phyloP scores from a whole-genome alignment of 208 protist species.

The Wallacemonas sp. region DNA sequence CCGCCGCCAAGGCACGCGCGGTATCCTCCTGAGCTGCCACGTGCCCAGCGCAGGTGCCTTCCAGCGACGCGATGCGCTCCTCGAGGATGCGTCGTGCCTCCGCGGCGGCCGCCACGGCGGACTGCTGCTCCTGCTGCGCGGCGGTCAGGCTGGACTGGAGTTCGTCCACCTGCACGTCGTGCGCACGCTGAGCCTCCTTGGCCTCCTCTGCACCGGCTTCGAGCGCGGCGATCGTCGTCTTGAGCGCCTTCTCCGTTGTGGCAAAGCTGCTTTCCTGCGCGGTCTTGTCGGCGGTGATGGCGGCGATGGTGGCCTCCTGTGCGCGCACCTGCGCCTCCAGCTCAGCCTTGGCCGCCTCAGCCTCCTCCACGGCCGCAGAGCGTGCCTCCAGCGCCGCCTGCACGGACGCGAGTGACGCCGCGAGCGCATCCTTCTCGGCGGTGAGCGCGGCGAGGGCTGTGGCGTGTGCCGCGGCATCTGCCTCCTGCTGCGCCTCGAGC shows the following conservation, averaged over 20 bases:
- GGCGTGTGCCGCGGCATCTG: constrained; percentile 13
- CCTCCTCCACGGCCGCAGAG: constrained; percentile 8
- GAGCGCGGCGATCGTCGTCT: background rate
- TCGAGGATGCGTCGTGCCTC: constrained; percentile 19
- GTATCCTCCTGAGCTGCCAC: background rate
- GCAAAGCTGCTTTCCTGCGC: background rate
- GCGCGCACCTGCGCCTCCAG: constrained; percentile 11
- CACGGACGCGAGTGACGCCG: background rate
- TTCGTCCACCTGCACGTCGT: constrained; percentile 13
- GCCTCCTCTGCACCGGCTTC: background rate
- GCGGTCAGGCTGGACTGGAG: constrained; percentile 8
- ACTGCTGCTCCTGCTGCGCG: background rate
- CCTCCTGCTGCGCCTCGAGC: constrained; percentile 9
- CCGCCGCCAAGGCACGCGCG: constrained; percentile 16
- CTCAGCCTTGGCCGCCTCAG: constrained; percentile 14
- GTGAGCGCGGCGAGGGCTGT: constrained; percentile 6
- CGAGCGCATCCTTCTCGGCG: constrained; percentile 11
- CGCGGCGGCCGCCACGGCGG: background rate
- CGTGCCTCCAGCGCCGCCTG: constrained; percentile 10
- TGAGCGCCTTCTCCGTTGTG: background rate
- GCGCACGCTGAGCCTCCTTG: background rate
- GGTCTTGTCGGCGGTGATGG: constrained; percentile 15
- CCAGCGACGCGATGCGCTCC: constrained; percentile 9
- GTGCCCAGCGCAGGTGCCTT: background rate
- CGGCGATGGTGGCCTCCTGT: constrained; percentile 9